Conservation (phyloP, 2,329 filamentous ascomycete genomes). For the Paraphoma chrysanthemicola region DNA sequence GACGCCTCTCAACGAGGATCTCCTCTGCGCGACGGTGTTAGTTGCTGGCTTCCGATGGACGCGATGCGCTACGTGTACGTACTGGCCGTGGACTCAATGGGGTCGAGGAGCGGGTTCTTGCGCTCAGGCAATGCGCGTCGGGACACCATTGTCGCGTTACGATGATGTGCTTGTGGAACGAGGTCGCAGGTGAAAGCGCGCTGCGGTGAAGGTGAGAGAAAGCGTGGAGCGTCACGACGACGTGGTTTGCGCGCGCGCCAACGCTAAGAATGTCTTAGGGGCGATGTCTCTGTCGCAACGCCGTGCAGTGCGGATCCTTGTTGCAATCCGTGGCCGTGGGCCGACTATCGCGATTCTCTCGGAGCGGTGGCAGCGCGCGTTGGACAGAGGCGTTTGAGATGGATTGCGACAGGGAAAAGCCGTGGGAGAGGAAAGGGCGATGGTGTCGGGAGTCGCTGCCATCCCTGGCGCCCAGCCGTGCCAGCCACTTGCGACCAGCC, state of each 20-base stretch:
- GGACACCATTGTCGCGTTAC: constrained; percentile 37
- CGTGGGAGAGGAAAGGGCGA: constrained; percentile 3
- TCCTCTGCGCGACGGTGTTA: constrained; percentile 49
- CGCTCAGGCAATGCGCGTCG: constrained; percentile 63
- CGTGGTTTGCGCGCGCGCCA: constrained; percentile 26
- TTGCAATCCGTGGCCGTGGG: constrained; percentile 1
- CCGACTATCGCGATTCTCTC: neutral
- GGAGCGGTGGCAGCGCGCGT: neutral
- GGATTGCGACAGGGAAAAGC: neutral
- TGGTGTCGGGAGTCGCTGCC: constrained; percentile 2
- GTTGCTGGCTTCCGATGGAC: constrained; percentile 21
- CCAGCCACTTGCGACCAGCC: neutral
- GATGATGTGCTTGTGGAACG: constrained; percentile 17
- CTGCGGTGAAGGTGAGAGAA: constrained; percentile 27
- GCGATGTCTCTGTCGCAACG: constrained; percentile 9
- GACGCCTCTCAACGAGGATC: constrained; percentile 78
- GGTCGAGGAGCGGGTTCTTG: constrained; percentile 70
- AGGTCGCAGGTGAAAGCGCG: constrained; percentile 26
- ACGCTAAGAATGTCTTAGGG: constrained; percentile 7
- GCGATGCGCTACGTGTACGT: constrained; percentile 51
- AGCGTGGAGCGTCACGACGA: constrained; percentile 12
- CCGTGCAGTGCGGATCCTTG: constrained; percentile 11
- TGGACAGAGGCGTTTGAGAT: neutral
- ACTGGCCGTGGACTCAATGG: constrained; percentile 70
- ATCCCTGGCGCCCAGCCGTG: constrained; percentile 4